phyloP scores from a whole-genome alignment of 495 filamentous ascomycete genomes.

The Saxophila tyrrhenica region DNA sequence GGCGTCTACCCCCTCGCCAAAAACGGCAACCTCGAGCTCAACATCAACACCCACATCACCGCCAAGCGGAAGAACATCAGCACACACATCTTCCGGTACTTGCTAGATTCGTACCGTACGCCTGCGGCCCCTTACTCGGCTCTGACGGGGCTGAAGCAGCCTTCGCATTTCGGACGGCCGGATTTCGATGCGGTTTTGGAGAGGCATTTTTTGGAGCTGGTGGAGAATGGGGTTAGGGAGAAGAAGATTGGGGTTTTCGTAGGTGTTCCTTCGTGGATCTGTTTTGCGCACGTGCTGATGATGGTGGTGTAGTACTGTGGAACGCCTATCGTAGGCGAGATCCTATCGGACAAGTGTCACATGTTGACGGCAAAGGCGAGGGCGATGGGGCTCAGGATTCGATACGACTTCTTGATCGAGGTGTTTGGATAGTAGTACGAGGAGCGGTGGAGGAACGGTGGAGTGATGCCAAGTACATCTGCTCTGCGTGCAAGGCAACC shows the following conservation, averaged over 20 bases:
- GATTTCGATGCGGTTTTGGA: conserved; percentile 16
- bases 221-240: conserved; percentile 3
- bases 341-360: conserved; percentile 19
- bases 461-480: no score
- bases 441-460: no score
- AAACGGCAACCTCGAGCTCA: conserved; percentile 24
- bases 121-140: conserved; percentile 25
- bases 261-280: conserved; percentile 3
- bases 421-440: conserved; percentile 39
- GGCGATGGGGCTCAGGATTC: conserved; percentile 65
- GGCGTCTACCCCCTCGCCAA: conserved; percentile 6
- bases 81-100: conserved; percentile 32
- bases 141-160: conserved; percentile 30
- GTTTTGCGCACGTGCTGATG: not conserved
- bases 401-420: conserved; percentile 33
- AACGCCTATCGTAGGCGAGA: conserved; percentile 16
- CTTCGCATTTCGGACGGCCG: conserved; percentile 28
- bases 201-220: conserved; percentile 16
- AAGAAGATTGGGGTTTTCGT: conserved; percentile 19
- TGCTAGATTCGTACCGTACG: conserved; percentile 32
- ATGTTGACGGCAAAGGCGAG: conserved; percentile 41
- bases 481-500: no score
- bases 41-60: conserved; percentile 32
- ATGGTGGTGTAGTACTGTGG: no score
- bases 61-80: conserved; percentile 29